These are phyloP conservation scores for Fragaria iinumae DNA, from an alignment of 306 rosid genomes.

Conservation along the genomic window DNA sequence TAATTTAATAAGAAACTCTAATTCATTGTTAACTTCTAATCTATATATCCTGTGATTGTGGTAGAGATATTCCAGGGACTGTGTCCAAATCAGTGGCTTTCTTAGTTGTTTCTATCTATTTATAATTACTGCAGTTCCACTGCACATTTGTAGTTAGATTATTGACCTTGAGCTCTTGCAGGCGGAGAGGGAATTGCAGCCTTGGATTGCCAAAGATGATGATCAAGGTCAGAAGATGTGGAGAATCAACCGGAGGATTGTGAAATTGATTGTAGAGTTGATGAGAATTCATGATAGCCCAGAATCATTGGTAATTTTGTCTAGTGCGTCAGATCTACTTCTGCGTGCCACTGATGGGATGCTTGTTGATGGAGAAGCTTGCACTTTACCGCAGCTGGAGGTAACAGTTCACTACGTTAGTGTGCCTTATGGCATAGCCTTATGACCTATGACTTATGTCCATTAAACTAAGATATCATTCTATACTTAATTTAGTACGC, in stretches of 20 bases:
- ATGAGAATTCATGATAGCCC: slow-evolving; percentile 88
- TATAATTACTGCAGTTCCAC: slow-evolving; percentile 20
- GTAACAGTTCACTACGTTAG: slow-evolving; percentile 35
- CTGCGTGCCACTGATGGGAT: slow-evolving; percentile 97
- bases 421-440: neutral
- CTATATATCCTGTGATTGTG: slow-evolving; percentile 24
- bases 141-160: slow-evolving; percentile 35
- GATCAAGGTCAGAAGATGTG: slow-evolving; percentile 93
- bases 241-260: slow-evolving; percentile 91
- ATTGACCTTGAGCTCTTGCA: slow-evolving; percentile 43
- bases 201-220: slow-evolving; percentile 98
- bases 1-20: slow-evolving; percentile 5
- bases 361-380: slow-evolving; percentile 98
- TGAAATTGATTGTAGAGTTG: slow-evolving; percentile 83
- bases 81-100: slow-evolving; percentile 18
- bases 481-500: neutral
- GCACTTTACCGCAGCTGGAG: slow-evolving; percentile 95
- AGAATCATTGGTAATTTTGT: slow-evolving; percentile 79
- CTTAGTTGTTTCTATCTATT: neutral
- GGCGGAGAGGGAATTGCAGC: slow-evolving; percentile 94
- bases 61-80: slow-evolving; percentile 15
- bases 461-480: neutral
- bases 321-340: slow-evolving; percentile 94
- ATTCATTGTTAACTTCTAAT: slow-evolving; percentile 9
- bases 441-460: neutral